Evolutionary conservation across 257 asterid species (phyloP), one percentile per base, ranked within the genome.

Genomic region (Henckelia pumila): DNA sequence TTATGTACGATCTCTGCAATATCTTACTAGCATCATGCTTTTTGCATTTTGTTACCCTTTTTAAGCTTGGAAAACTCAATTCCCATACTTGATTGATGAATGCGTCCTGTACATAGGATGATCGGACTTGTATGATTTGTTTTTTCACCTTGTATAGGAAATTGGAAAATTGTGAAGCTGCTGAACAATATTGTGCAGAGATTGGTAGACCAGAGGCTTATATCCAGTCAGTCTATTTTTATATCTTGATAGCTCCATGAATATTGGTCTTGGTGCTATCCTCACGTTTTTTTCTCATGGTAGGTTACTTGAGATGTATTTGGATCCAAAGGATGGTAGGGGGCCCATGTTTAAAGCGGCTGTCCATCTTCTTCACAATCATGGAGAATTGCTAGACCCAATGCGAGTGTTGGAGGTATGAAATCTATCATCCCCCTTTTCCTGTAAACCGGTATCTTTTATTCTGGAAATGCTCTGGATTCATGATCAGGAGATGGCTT

Each of bases 201-300:
- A 94, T 94, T 74, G 99, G 97, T 64, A 85, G 99, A 83, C 88
- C 97, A 73, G 99, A 91, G 88, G 95, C 97, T 63, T 94, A 88
- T 82, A 87, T 84, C 84, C 95, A 83, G 97, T 91, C 57, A 75
- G 97, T 87, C 70, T 56, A 69, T 57, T 66, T 73, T 63, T 66
- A 75, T 75, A 66, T 23, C 69, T 64, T 66, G 61, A 56, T 72
- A 24, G 66, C 44, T 79, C 70, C 53, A 50, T 69, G 17, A 67
- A 20, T 71, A 64, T 57, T 70, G 65, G 57, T 72, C 16, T 37
- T 37, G 60, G 26, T 73, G 50, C 63, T 68, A 73, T 37, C 29
- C 32, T 74, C 47, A 17, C 20, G 50, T 58, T 59, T 77, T 57
- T 64, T 37, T 67, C 56, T 50, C 59, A 62, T 63, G 20, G 76